Base-by-base conservation (phyloP, 2,329 filamentous ascomycete genomes). In the Aspergillus ustus region DNA sequence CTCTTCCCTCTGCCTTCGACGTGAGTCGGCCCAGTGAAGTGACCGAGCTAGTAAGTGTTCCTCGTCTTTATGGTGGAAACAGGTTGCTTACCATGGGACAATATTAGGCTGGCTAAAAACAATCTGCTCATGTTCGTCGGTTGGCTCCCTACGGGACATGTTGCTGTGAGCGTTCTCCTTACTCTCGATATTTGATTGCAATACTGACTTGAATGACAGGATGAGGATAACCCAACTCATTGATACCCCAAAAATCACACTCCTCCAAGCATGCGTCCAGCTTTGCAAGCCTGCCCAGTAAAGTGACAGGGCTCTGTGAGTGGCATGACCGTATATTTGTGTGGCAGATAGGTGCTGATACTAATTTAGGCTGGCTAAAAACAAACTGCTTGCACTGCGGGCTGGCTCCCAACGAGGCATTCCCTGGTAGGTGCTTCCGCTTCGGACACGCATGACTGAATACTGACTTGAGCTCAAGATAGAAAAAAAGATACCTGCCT, bases 41-140 rank as follows among this genome's bases (percentile, higher is more conserved):
- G 59, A 66, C 59, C 55, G 62, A 54, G 60, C 57, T 59, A 57
- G 62, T 64, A 28, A 13, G 66, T 57, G 45, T 37, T 13, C 11
- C 13, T 2, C 7, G 4, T 25, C 34, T 15, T 29, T 5, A 2
- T 37, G 8, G 15, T 37, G 34, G 15, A 37, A 9, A 37, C 8
- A 37, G 34, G 8, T 11, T 37, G 34, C 9, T 37, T 13, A 17
- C 34, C 22, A 20, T 29, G 40, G 19, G 11, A n/a, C 22, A 7
- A 15, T 15, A 37, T 22, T 19, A 66, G 63, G 62, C 63, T 66
- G 63, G 62, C 59, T 66, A 66, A 62, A 66, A 64, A 60, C 17
- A 54, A 57, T 15, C 13, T 15, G 11, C 34, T 19, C 20, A 2
- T 13, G 52, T 43, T 52, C 52, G 52, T 25, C 40, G 43, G 59